Evolutionary conservation across 352 stramenopile genomes (phyloP).

Genomic region (Elongisporangium prolatum): DNA sequence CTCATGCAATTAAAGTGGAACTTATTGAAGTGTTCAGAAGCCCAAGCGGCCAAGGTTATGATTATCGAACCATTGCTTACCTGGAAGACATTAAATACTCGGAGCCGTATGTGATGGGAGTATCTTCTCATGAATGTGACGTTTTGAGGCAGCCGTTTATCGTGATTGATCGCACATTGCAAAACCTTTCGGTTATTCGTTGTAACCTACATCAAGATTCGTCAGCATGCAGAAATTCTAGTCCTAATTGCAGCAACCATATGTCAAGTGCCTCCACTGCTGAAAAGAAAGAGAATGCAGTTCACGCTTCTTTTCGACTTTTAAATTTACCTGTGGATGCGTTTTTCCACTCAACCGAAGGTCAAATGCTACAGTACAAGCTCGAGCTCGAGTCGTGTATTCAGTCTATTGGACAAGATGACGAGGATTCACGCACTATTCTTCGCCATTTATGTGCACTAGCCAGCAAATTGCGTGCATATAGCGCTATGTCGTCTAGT

Average conservation of each 20-base stretch:
- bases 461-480: slow-evolving; percentile 8
- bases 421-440: slow-evolving; percentile 16
- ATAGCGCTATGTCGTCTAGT: slow-evolving; percentile 12
- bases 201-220: background rate
- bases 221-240: no score
- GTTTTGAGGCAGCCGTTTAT: background rate
- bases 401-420: slow-evolving; percentile 14
- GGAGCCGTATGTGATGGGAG: background rate
- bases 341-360: background rate
- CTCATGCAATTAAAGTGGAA: background rate
- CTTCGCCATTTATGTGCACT: slow-evolving; percentile 12
- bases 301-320: background rate
- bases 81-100: background rate
- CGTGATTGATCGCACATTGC: background rate
- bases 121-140: background rate
- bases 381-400: slow-evolving; percentile 9
- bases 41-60: background rate
- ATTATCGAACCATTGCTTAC: background rate
- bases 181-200: background rate
- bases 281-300: background rate
- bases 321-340: background rate
- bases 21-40: background rate
- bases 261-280: background rate
- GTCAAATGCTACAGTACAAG: background rate
- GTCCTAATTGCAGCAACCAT: background rate